phyloP scores from a whole-genome alignment of 352 stramenopile species.

The Thraustochytrium sp. region DNA sequence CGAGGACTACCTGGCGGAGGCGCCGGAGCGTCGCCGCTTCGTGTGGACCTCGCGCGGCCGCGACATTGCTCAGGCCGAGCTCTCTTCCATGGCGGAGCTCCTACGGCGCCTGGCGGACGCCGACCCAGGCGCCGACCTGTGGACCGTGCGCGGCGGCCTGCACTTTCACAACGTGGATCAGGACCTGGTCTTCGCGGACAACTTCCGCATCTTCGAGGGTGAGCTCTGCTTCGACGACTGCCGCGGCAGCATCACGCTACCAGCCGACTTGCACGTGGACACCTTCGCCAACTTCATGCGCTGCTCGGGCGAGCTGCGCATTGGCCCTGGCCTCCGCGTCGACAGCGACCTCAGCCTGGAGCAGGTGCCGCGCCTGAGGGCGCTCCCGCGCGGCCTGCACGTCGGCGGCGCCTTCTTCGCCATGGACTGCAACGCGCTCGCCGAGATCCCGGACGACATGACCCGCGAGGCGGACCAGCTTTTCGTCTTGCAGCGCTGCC shows the following conservation, averaged over 20 bases:
- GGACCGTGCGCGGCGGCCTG: not conserved
- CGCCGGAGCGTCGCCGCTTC: not conserved
- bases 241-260: not conserved
- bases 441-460: not conserved
- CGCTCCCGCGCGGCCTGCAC: not conserved
- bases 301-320: not conserved
- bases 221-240: slow-evolving; percentile 12
- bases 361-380: not conserved
- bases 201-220: not conserved
- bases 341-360: not conserved
- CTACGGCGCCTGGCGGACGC: not conserved
- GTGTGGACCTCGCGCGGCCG: not conserved
- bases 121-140: not conserved
- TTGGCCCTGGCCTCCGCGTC: not conserved
- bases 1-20: not conserved
- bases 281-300: not conserved
- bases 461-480: not conserved
- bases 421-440: slow-evolving; percentile 1
- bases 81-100: not conserved
- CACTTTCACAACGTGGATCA: slow-evolving; percentile 3
- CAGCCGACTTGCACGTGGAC: not conserved
- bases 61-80: not conserved
- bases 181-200: not conserved
- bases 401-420: not conserved
- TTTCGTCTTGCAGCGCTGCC: slow-evolving; percentile 13